These are phyloP conservation scores for Gyromitra esculenta DNA, from an alignment of 2,329 filamentous ascomycete genomes.

Conservation along the genomic window DNA sequence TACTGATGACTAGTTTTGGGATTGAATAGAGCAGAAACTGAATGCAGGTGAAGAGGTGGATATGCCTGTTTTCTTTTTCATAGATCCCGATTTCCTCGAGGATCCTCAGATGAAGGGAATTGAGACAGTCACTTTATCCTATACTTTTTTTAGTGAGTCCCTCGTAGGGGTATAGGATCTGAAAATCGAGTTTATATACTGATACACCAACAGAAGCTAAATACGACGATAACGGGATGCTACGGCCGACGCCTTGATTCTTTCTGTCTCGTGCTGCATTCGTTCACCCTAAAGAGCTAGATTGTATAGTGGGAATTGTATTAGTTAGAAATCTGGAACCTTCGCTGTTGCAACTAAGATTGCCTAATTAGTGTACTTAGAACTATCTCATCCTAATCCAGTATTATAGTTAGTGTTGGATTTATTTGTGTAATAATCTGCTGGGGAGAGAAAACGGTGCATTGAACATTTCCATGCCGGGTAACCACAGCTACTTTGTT, in stretches of 20 bases:
- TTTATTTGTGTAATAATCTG: neutral
- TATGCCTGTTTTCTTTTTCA: constrained; percentile 99
- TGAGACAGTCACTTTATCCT: constrained; percentile 93
- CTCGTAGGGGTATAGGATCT: constrained; percentile 1
- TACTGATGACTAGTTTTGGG: neutral
- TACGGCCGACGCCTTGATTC: constrained; percentile 64
- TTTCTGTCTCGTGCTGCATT: neutral
- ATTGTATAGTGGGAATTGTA: constrained; percentile 14
- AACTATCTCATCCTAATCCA: neutral
- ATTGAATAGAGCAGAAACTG: constrained; percentile 72
- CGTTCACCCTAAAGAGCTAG: constrained; percentile 18
- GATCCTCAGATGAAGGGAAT: constrained; percentile 93
- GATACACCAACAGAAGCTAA: constrained; percentile 72
- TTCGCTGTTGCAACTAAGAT: neutral
- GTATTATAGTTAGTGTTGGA: neutral
- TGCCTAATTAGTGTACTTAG: neutral
- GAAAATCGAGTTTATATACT: constrained; percentile 57
- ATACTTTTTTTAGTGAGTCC: constrained; percentile 95
- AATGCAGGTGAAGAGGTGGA: constrained; percentile 97
- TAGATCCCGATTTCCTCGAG: constrained; percentile 92
- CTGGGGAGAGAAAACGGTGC: neutral
- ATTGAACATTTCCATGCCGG: constrained; percentile 21
- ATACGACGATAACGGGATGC: constrained; percentile 81
- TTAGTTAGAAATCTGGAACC: constrained; percentile 15
- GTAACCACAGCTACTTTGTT: constrained; percentile 17